Evolutionary conservation across 176 grass and related monocot species (phyloP).

Genomic region (Dendrocalamus sinicus): DNA sequence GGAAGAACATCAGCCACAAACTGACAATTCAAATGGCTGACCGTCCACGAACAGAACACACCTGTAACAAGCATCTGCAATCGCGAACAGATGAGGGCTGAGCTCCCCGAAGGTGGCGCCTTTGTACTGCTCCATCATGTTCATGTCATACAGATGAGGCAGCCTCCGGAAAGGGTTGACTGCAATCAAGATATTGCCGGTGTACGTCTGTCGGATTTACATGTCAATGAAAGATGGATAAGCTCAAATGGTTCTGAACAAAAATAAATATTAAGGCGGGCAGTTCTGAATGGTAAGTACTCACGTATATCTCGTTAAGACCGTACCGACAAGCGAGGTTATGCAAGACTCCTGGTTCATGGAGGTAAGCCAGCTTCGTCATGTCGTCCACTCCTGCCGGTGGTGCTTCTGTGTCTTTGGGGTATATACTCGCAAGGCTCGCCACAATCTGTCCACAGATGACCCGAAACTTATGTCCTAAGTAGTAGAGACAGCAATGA

Average conservation of each 20-base stretch:
- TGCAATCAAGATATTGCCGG: constrained; percentile 95
- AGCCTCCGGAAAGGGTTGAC: constrained; percentile 90
- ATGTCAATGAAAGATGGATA: background rate
- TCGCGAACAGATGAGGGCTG: constrained; percentile 84
- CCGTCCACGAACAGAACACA: constrained; percentile 3
- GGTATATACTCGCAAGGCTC: constrained; percentile 70
- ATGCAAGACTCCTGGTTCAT: constrained; percentile 82
- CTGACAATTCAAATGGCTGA: background rate
- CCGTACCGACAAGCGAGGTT: constrained; percentile 73
- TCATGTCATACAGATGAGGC: constrained; percentile 83
- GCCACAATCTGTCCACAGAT: constrained; percentile 64
- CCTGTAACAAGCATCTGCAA: constrained; percentile 92
- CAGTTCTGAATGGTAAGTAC: constrained; percentile 30
- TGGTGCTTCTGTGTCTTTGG: constrained; percentile 88
- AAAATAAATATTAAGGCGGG: background rate
- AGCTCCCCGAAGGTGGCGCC: constrained; percentile 86
- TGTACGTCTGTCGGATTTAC: constrained; percentile 67
- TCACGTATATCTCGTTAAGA: constrained; percentile 94
- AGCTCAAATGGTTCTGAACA: background rate
- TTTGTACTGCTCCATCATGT: constrained; percentile 99
- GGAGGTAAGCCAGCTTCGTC: constrained; percentile 95
- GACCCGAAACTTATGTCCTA: background rate
- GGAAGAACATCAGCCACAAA: background rate
- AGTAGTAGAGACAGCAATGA: background rate
- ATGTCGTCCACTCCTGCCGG: constrained; percentile 91